Percentiles rank a stretch among this genome's conserved stretches.
Evolutionary conservation across 768 basidiomycete genomes (phyloP).

Genomic region (Pulveroboletus ravenelii): DNA sequence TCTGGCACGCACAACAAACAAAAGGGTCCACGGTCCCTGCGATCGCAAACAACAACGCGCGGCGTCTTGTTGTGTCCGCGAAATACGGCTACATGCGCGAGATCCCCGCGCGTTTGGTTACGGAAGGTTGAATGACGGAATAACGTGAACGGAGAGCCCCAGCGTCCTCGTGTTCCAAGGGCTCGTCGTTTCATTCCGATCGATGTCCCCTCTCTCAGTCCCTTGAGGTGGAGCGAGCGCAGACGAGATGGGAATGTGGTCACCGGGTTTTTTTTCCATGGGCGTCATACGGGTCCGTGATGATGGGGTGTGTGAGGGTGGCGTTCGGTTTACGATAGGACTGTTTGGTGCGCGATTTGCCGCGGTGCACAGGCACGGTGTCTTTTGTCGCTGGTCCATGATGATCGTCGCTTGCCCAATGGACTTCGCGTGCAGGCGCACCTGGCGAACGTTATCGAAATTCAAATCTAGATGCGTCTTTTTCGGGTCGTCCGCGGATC

Average conservation of each 20-base stretch:
- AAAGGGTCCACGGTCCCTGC: too few species aligned
- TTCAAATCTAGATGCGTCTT: constrained; percentile 20
- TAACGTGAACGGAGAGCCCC: constrained; percentile 2
- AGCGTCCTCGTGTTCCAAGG: background rate
- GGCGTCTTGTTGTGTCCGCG: too few species aligned
- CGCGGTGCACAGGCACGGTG: background rate
- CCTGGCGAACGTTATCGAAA: background rate
- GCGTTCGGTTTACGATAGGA: background rate
- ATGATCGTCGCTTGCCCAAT: constrained; percentile 25
- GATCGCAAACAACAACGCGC: too few species aligned
- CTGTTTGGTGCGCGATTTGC: background rate
- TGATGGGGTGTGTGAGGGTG: background rate
- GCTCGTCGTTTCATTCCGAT: too few species aligned
- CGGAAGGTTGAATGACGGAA: constrained; percentile 7
- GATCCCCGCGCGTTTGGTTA: constrained; percentile 19
- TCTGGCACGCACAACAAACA: too few species aligned
- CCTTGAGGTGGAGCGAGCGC: background rate
- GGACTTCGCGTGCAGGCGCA: constrained; percentile 2
- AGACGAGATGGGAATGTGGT: too few species aligned
- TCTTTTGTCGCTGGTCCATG: background rate
- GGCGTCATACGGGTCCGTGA: too few species aligned
- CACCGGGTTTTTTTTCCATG: too few species aligned
- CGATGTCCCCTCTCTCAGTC: too few species aligned
- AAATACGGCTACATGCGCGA: constrained; percentile 1
- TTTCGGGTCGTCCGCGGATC: constrained; percentile 28